Percentiles rank a stretch among this genome's conserved stretches.
Evolutionary conservation across 1,284 basidiomycete species (phyloP).

Genomic region (Apiotrichum veenhuisii): DNA sequence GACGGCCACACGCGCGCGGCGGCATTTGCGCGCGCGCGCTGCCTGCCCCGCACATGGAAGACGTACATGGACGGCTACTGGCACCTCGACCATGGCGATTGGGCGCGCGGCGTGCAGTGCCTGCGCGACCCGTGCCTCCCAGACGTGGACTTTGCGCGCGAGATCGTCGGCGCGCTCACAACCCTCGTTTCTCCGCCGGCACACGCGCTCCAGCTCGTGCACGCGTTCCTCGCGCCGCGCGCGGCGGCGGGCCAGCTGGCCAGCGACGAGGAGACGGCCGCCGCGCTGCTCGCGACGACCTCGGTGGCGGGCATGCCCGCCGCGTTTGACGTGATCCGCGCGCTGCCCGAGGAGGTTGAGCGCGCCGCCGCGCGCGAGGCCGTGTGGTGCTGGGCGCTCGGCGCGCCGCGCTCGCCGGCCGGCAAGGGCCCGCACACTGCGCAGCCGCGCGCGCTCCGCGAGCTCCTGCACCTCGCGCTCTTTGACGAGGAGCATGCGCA

Average conservation of each 20-base stretch:
- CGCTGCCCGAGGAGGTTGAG: constrained; percentile 8
- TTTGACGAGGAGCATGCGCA: constrained; percentile 37
- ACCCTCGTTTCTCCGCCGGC: constrained; percentile 33
- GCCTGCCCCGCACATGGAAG: constrained; percentile 38
- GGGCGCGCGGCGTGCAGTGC: constrained; percentile 25
- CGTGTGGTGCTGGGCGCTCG: constrained; percentile 41
- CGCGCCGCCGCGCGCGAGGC: constrained; percentile 24
- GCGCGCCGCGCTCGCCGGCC: constrained; percentile 26
- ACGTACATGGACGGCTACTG: constrained; percentile 45
- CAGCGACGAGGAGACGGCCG: constrained; percentile 19
- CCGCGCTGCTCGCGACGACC: constrained; percentile 26
- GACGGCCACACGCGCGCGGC: constrained; percentile 14
- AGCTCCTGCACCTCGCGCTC: constrained; percentile 43
- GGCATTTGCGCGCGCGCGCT: constrained; percentile 31
- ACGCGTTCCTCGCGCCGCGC: constrained; percentile 25
- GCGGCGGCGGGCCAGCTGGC: not conserved
- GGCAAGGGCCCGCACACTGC: constrained; percentile 27
- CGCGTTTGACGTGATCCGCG: constrained; percentile 30
- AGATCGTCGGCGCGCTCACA: constrained; percentile 32
- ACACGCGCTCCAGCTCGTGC: constrained; percentile 26
- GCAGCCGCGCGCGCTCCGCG: constrained; percentile 30
- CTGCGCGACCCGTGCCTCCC: constrained; percentile 39
- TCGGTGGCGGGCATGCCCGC: constrained; percentile 24
- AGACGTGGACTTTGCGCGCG: constrained; percentile 38
- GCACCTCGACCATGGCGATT: constrained; percentile 37